phyloP scores from a whole-genome alignment of 441 rosid species.

The Arabidopsis lyrata region DNA sequence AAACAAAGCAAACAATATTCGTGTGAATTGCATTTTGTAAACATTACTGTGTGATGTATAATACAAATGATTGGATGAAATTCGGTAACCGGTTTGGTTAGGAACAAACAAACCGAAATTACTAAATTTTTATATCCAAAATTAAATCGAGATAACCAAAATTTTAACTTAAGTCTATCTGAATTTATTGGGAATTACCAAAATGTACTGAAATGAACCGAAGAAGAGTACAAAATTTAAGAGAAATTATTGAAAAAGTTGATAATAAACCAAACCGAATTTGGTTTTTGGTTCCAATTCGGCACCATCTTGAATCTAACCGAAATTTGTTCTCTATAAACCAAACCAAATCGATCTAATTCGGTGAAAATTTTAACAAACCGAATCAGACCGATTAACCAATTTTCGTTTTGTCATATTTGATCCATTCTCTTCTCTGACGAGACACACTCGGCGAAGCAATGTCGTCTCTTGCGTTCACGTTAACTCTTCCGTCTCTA shows the following conservation, averaged over 20 bases:
- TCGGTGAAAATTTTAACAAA: no score
- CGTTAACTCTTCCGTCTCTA: slow-evolving; percentile 31
- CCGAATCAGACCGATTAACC: background rate
- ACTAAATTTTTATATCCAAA: no score
- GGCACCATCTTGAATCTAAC: background rate
- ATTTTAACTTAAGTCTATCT: no score
- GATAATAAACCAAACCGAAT: background rate
- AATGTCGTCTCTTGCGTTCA: slow-evolving; percentile 44
- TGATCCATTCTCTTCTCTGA: slow-evolving; percentile 24
- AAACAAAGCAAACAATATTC: slow-evolving; percentile 8
- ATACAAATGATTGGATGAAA: background rate
- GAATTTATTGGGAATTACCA: no score
- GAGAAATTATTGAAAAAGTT: background rate
- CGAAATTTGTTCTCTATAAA: background rate
- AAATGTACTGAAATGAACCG: no score
- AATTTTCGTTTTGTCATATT: slow-evolving; percentile 18
- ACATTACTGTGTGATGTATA: slow-evolving; percentile 16
- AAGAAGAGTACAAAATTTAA: no score
- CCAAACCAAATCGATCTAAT: background rate
- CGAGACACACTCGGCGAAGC: slow-evolving; percentile 11
- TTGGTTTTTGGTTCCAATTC: background rate
- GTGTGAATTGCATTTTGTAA: slow-evolving; percentile 23
- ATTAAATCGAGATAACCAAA: no score
- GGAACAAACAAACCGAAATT: background rate
- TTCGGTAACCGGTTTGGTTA: background rate